phyloP scores from a whole-genome alignment of 768 basidiomycete genomes.

The Hericium erinaceus region DNA sequence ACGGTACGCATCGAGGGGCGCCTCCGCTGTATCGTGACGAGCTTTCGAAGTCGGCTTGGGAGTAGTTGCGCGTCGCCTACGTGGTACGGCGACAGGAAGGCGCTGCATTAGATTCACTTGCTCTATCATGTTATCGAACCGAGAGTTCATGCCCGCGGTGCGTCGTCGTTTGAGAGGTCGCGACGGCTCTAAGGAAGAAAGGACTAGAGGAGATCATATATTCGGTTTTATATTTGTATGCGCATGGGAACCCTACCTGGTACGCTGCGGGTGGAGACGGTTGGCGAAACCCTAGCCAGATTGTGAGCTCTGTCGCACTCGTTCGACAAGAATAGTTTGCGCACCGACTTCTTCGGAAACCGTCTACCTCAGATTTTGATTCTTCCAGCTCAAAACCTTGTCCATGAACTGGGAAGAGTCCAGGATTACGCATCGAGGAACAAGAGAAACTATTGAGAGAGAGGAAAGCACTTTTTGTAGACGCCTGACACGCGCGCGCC shows the following conservation, averaged over 20 bases:
- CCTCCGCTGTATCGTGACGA: conserved; percentile 28
- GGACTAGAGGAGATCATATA: neutral
- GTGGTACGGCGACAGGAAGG: conserved; percentile 3
- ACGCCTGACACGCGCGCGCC: neutral
- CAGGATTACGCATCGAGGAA: neutral
- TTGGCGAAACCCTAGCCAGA: neutral
- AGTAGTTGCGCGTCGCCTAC: conserved; percentile 28
- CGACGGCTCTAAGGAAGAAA: neutral
- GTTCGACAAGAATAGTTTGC: neutral
- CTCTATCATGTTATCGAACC: conserved; percentile 61
- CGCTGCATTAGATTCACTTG: conserved; percentile 36
- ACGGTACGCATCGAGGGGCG: conserved; percentile 32
- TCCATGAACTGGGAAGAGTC: neutral
- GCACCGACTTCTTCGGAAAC: conserved; percentile 12
- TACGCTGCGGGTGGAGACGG: neutral
- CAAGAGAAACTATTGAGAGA: neutral
- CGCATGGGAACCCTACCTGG: neutral
- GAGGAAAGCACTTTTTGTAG: neutral
- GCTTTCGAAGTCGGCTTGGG: conserved; percentile 37
- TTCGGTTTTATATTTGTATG: neutral
- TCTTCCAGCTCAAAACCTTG: neutral
- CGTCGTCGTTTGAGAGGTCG: conserved; percentile 37
- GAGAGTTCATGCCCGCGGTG: conserved; percentile 42
- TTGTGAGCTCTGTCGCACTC: neutral
- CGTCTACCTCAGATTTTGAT: neutral